Evolutionary conservation across 768 basidiomycete genomes (phyloP).

Genomic region (Dentipellis sp.): DNA sequence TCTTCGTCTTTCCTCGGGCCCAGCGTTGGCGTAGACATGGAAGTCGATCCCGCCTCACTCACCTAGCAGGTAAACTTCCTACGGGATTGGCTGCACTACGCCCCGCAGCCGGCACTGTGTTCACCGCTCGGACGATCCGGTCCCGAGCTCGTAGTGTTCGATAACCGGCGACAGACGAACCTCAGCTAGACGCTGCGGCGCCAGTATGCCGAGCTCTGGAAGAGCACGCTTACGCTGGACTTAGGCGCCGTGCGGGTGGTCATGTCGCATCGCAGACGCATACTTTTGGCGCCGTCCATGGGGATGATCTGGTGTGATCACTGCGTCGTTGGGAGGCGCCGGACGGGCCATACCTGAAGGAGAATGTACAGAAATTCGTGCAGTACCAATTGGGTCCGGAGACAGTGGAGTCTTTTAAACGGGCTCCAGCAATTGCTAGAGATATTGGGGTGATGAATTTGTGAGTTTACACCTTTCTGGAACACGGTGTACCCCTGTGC

Average conservation of each 20-base stretch:
- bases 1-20: too few relatives aligned
- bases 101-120: constrained; percentile 63
- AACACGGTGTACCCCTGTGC: too few relatives aligned
- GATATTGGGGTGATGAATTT: too few relatives aligned
- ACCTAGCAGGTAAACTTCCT: too few relatives aligned
- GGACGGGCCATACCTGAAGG: constrained; percentile 70
- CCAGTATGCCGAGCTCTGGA: constrained; percentile 80
- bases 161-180: constrained; percentile 84
- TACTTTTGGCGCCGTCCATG: constrained; percentile 59
- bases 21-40: too few relatives aligned
- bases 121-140: constrained; percentile 66
- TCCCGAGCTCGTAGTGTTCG: constrained; percentile 74
- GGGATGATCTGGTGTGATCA: constrained; percentile 40
- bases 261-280: constrained; percentile 36
- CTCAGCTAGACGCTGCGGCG: constrained; percentile 57
- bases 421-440: too few relatives aligned
- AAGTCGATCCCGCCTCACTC: too few relatives aligned
- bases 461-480: too few relatives aligned
- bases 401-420: too few relatives aligned
- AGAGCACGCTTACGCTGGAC: constrained; percentile 48
- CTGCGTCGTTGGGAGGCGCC: constrained; percentile 38
- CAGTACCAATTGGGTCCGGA: constrained; percentile 58
- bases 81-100: constrained; percentile 87
- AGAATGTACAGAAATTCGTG: constrained; percentile 62
- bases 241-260: constrained; percentile 42